A percentile compares a stretch with the other conserved stretches of the same genome.
These are phyloP conservation scores for Craterostigma plantagineum DNA, from an alignment of 257 asterid species.

Conservation along the genomic window DNA sequence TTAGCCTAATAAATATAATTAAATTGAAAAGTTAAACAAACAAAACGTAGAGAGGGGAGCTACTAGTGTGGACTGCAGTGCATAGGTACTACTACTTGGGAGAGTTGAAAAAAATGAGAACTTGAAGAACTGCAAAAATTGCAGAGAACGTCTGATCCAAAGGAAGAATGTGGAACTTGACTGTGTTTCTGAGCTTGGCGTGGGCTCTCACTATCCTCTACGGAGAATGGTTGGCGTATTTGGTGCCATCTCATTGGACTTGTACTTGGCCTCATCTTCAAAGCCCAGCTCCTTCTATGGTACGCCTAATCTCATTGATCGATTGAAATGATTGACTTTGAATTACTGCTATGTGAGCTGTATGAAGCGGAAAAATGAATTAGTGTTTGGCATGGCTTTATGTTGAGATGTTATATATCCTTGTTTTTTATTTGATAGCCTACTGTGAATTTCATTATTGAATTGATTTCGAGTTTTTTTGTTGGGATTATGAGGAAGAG, in stretches of 20 bases:
- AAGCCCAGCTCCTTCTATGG: conserved; percentile 20
- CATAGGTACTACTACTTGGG: too few species aligned
- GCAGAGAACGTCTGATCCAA: neutral
- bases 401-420: neutral
- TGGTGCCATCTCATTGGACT: conserved; percentile 46
- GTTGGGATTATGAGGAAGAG: neutral
- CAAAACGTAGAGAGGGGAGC: too few species aligned
- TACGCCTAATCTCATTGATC: conserved; percentile 11
- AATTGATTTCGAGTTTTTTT: neutral
- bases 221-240: conserved; percentile 84
- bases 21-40: too few species aligned
- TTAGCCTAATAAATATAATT: too few species aligned
- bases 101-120: too few species aligned
- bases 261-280: conserved; percentile 87
- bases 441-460: neutral
- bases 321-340: neutral
- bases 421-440: too few species aligned
- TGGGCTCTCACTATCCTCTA: conserved; percentile 71
- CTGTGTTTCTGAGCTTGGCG: conserved; percentile 31
- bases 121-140: too few species aligned
- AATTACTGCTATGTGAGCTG: neutral
- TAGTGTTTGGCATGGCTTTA: too few species aligned
- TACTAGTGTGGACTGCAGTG: too few species aligned
- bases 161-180: conserved; percentile 30
- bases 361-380: too few species aligned